Conservation (phyloP, 768 basidiomycete species). For the Russula emetica region DNA sequence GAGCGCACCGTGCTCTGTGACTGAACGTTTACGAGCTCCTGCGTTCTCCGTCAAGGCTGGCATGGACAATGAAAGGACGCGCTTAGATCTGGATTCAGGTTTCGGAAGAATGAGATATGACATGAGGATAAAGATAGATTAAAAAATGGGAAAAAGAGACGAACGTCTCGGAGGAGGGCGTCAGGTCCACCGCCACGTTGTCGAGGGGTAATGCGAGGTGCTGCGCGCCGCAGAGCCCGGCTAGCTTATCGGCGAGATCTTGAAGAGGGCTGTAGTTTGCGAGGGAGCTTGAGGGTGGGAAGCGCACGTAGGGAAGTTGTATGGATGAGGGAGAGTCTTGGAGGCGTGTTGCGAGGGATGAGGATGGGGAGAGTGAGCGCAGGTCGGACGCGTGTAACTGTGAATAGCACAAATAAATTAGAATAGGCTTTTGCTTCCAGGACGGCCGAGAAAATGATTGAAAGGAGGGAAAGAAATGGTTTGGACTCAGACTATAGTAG, state of each 20-base stretch:
- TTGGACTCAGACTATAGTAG: too few relatives aligned
- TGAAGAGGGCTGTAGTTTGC: conserved; percentile 32
- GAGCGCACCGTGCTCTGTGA: conserved; percentile 53
- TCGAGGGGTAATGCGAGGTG: conserved; percentile 39
- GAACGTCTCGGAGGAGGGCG: conserved; percentile 26
- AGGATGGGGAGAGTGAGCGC: conserved; percentile 51
- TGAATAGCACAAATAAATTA: neutral
- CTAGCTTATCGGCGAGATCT: conserved; percentile 42
- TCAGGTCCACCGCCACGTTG: neutral
- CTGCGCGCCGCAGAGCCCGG: conserved; percentile 51
- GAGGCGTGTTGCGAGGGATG: conserved; percentile 46
- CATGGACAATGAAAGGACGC: conserved; percentile 55
- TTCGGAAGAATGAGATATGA: neutral
- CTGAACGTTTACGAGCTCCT: conserved; percentile 43
- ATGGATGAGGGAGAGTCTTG: conserved; percentile 49
- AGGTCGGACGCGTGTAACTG: conserved; percentile 79
- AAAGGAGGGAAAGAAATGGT: too few relatives aligned
- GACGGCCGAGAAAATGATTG: neutral
- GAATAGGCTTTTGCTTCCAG: neutral
- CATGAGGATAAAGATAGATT: neutral
- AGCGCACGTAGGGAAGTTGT: conserved; percentile 58
- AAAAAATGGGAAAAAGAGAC: conserved; percentile 29
- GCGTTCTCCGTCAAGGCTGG: conserved; percentile 45
- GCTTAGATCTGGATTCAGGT: conserved; percentile 39
- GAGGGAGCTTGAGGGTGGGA: conserved; percentile 27